Evolutionary conservation across 1,284 basidiomycete genomes (phyloP), one percentile per base, ranked within the genome.

Genomic region (Thelephora terrestris): DNA sequence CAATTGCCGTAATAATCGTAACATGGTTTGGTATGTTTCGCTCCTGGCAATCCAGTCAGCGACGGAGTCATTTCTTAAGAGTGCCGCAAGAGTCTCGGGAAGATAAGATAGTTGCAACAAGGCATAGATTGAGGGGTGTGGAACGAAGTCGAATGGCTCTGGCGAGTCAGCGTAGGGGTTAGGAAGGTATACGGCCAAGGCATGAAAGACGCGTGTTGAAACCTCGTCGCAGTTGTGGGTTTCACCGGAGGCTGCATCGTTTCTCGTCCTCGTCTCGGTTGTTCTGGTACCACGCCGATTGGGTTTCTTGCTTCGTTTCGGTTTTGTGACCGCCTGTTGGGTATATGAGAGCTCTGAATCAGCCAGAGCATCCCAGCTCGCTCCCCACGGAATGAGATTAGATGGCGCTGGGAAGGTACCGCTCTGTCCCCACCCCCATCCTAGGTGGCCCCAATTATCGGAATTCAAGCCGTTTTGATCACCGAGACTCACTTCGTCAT

Each of bases 21-120:
- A 58, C 69, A 74, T 71, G 5, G 71, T 68, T 47, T 73, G 62
- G 54, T 78, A 78, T 17, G 69, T 64, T 14, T 71, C 66, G 47
- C 63, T 68, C 20, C 75, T 68, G 2, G 64, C 53, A 23, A 66
- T 70, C 76, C 76, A 78, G 51, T 78, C 75, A 2, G 64, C 70
- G 10, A 78, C 68, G 0, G 73, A 75, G 57, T 79, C 76, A 54
- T 78, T 79, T 16, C 76, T 65, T 18, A 78, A 61, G 10, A 78
- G 65, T 32, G 53, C 58, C 6, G 60, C 69, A n/a, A 78, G 64
- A 6, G 74, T 55, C 24, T 70, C 69, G 4, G 75, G 72, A 17
- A 77, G 54, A 46, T 71, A 68, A 3, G 75, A 77, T 16, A 71
- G 56, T 10, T 64, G 58, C 10, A 78, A 57, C 24, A 78, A 56